Base-by-base conservation (phyloP, 768 basidiomycete species). In the Russula sp. region DNA sequence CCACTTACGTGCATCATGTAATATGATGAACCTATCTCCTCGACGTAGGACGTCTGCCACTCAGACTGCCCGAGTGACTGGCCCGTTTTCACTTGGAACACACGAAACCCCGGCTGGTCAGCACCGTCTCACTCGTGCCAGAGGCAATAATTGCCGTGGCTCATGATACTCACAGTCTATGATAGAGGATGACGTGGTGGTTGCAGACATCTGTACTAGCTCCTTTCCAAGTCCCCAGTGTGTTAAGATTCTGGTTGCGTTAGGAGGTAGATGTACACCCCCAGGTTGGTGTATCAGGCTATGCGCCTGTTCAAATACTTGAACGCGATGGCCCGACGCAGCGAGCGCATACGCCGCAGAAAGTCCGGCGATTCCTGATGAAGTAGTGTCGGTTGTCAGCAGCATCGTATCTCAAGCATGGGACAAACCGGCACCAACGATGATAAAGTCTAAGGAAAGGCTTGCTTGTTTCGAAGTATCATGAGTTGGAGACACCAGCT, bases 161-260 rank as follows among this genome's bases (percentile, higher is more conserved):
- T 9, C n/a, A 20, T 14, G 57, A 61, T 13, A 64, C 68, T 59
- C 59, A 69, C 68, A 49, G 52, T 67, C 62, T 24, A 59, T 14
- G 55, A 69, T 52, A 32, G 56, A 64, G 6, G 66, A 56, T 13
- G 65, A 50, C 3, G 50, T 26, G 6, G 51, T 34, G 16, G 34
- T 11, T 18, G 68, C 60, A 20, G 51, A 51, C 42, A 42, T 49
- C 54, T 61, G 53, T 40, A n/a, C 8, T 16, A 69, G 32, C 52
- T 69, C 66, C n/a, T 67, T 60, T 32, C 63, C 62, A 32, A 69
- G 55, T 22, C 66, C 68, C 68, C 68, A 69, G 34, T 69, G 54
- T 36, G 59, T 36, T 9, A 69, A 40, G 11, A 69, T 67, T 36
- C 53, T 67, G 5, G 66, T 67, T 34, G 66, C 53, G 9, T 51